Evolutionary conservation across 2,329 filamentous ascomycete genomes (phyloP), one percentile per base, ranked within the genome.

Genomic region (Clathrospora elynae): DNA sequence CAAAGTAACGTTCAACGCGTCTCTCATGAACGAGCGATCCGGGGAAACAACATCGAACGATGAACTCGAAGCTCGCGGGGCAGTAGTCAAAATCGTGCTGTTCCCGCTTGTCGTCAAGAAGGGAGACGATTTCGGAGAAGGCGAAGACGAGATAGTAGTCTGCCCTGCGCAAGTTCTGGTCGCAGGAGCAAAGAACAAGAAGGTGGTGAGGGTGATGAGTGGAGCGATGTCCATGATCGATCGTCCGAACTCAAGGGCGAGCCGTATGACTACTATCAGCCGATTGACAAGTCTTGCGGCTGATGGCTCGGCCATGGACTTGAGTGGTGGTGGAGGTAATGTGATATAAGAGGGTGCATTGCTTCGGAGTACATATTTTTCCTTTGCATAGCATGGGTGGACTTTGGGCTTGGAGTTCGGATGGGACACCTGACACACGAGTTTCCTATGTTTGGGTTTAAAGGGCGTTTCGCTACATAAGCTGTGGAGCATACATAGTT

Each of bases 71-170:
- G 77, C 78, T 5, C 80, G 86, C 48, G 79, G 82, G 26, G 85
- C 90, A 17, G 82, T 92, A 12, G 90, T 99, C 26, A 88, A 93
- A 56, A 83, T 96, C 49, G 91, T 99, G 2, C 81, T 99, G 26
- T 99, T 99, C 77, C 95, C 95, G 7, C 80, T 97, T 1, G 92
- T 99, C 12, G 89, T 97, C 60, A 96, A 96, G 75, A 95, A 93
- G 75, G 92, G 91, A 38, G 88, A 95, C 62, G 92, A 97, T 66
- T 77, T 78, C 26, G 93, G 91, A 16, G 80, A 86, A 38, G 92
- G 91, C 40, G 90, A 96, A 40, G 90, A 96, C 56, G 91, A 97
- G 76, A 89, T 95, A 53, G 91, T 97, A 32, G 90, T 99, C 30
- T 95, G 87, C 66, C 92, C 92, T 7, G 93, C 95, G 5, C 92